A percentile compares a stretch with the other conserved stretches of the same genome.
phyloP scores from a whole-genome alignment of 148 eudicot genomes.

The Drosera capensis region DNA sequence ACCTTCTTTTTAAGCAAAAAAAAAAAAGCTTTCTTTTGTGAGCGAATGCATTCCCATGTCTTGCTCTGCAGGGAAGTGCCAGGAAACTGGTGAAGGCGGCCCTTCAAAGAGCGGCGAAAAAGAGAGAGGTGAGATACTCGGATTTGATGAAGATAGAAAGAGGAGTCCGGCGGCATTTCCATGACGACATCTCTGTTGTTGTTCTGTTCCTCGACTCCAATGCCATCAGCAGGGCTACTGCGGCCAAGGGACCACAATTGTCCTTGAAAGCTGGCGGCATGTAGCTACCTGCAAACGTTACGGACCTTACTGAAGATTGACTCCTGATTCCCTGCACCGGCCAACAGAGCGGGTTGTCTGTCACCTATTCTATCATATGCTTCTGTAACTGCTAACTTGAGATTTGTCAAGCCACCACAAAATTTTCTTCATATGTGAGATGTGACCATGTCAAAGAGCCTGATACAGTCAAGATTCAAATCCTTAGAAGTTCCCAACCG shows the following conservation, averaged over 20 bases:
- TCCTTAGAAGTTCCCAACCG: no score
- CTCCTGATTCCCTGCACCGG: no score
- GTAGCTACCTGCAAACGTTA: neutral
- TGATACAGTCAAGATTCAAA: no score
- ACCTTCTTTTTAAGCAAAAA: neutral
- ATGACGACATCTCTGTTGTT: slow-evolving; percentile 72
- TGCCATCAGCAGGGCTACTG: slow-evolving; percentile 58
- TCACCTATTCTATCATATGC: no score
- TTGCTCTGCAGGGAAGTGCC: slow-evolving; percentile 60
- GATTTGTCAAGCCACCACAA: no score
- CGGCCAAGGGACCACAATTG: neutral
- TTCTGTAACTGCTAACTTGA: no score
- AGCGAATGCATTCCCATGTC: slow-evolving; percentile 2
- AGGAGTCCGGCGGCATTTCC: slow-evolving; percentile 88
- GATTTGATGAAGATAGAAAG: slow-evolving; percentile 82
- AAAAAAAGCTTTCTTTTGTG: neutral
- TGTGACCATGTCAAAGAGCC: no score
- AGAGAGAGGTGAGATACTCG: slow-evolving; percentile 81
- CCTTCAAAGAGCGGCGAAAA: slow-evolving; percentile 75
- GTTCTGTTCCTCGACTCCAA: slow-evolving; percentile 65
- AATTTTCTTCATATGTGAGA: no score
- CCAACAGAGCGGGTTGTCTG: no score
- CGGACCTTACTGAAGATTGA: no score
- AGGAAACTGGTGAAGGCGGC: slow-evolving; percentile 66
- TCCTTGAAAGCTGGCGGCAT: neutral